Conservation (phyloP, 2,329 filamentous ascomycete genomes). For the Microcera coccophila region DNA sequence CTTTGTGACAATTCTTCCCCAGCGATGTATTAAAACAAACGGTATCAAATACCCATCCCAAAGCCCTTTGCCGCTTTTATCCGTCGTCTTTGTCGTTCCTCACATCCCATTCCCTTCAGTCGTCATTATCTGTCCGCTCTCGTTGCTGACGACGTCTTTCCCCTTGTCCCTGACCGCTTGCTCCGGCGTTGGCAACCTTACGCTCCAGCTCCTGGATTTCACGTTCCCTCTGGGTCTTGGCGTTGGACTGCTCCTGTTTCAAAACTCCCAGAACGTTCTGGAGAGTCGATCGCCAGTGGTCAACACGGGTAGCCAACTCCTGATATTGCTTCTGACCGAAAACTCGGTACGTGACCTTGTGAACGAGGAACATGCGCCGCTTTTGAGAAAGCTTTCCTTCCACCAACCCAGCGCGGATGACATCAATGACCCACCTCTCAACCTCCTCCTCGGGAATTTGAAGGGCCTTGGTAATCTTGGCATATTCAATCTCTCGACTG, state of each 20-base stretch:
- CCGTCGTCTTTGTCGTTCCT: constrained; percentile 13
- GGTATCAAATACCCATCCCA: constrained; percentile 24
- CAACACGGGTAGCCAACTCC: constrained; percentile 84
- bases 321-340: constrained; percentile 98
- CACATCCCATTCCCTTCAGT: constrained; percentile 37
- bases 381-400: constrained; percentile 95
- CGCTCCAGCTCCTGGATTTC: constrained; percentile 69
- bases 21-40: constrained; percentile 34
- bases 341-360: constrained; percentile 92
- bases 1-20: constrained; percentile 13
- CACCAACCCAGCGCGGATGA: constrained; percentile 90
- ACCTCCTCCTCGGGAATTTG: constrained; percentile 80
- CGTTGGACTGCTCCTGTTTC: constrained; percentile 75
- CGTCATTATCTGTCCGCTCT: constrained; percentile 54
- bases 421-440: constrained; percentile 98
- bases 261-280: constrained; percentile 74
- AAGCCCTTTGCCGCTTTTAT: constrained; percentile 14
- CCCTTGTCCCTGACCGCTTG: constrained; percentile 32
- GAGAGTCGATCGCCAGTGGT: constrained; percentile 85
- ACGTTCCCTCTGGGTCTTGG: constrained; percentile 71
- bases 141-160: constrained; percentile 37
- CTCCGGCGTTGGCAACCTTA: constrained; percentile 50
- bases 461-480: constrained; percentile 76
- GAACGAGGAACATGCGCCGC: constrained; percentile 88
- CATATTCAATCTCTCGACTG: constrained; percentile 84